Percentiles rank a stretch among this genome's conserved stretches.
Evolutionary conservation across 148 eudicot species (phyloP).

Genomic region (Heliosperma pusillum): DNA sequence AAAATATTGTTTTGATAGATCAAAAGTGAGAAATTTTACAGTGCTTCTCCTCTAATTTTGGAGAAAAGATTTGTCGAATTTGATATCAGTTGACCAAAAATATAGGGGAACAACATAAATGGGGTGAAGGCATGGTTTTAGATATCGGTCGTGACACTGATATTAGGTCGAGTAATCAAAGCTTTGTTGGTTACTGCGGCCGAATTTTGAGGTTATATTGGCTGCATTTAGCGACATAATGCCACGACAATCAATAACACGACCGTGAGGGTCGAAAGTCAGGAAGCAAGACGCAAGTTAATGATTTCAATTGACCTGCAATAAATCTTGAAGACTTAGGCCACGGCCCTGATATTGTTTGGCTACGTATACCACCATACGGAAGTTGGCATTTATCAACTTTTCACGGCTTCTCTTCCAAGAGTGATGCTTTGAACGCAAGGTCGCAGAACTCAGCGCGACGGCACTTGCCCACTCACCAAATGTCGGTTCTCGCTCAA

Average conservation of each 20-base stretch:
- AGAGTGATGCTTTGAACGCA: slow-evolving; percentile 49
- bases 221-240: neutral
- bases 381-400: slow-evolving; percentile 72
- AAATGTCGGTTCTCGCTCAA: slow-evolving; percentile 79
- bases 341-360: slow-evolving; percentile 85
- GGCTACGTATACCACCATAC: slow-evolving; percentile 94
- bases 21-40: neutral
- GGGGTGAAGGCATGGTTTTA: neutral
- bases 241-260: neutral
- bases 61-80: neutral
- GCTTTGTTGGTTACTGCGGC: neutral
- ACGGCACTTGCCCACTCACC: slow-evolving; percentile 86
- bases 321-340: slow-evolving; percentile 68
- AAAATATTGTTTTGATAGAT: neutral
- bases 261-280: neutral
- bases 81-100: neutral
- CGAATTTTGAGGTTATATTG: neutral
- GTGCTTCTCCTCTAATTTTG: neutral
- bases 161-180: neutral
- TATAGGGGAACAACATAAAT: neutral
- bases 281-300: slow-evolving; percentile 6
- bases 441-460: slow-evolving; percentile 51
- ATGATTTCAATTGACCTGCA: slow-evolving; percentile 55
- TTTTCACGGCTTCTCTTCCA: slow-evolving; percentile 65
- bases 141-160: neutral